Percentiles rank a stretch among this genome's conserved stretches.
Evolutionary conservation across 1,284 basidiomycete species (phyloP).

Genomic region (Pseudozyma sp.): DNA sequence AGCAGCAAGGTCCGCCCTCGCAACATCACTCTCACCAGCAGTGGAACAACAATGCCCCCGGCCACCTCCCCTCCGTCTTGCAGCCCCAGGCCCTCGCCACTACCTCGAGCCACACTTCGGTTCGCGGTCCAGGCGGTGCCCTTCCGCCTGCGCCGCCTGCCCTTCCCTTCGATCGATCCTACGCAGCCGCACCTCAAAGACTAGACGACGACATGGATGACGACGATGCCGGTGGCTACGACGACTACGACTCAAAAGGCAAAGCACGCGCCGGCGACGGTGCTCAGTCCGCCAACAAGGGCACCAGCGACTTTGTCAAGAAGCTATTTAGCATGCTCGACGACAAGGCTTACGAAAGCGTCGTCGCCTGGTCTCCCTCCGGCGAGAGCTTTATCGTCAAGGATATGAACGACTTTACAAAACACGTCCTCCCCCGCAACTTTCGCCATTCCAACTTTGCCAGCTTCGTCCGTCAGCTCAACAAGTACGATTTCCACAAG

Average conservation of each 20-base stretch:
- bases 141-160: not conserved
- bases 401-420: slow-evolving; percentile 97
- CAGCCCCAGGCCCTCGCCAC: slow-evolving; percentile 25
- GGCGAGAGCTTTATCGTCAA: slow-evolving; percentile 95
- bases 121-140: slow-evolving; percentile 6
- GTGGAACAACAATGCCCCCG: slow-evolving; percentile 25
- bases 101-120: not conserved
- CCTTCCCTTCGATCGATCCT: slow-evolving; percentile 23
- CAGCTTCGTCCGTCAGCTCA: slow-evolving; percentile 76
- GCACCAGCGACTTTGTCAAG: slow-evolving; percentile 85
- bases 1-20: slow-evolving; percentile 15
- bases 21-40: slow-evolving; percentile 23
- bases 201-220: slow-evolving; percentile 41
- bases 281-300: slow-evolving; percentile 37
- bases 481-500: slow-evolving; percentile 99
- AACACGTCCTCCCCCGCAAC: slow-evolving; percentile 89
- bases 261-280: slow-evolving; percentile 25
- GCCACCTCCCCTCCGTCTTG: slow-evolving; percentile 34
- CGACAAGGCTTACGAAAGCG: slow-evolving; percentile 78
- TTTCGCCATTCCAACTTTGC: slow-evolving; percentile 99
- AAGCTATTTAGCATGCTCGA: slow-evolving; percentile 92
- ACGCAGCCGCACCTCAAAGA: slow-evolving; percentile 8
- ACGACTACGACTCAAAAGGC: slow-evolving; percentile 38
- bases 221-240: slow-evolving; percentile 29
- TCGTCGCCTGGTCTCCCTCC: slow-evolving; percentile 86